These are phyloP conservation scores for Pseudopyricularia cyperi DNA, from an alignment of 2,329 filamentous ascomycete genomes.

Conservation along the genomic window DNA sequence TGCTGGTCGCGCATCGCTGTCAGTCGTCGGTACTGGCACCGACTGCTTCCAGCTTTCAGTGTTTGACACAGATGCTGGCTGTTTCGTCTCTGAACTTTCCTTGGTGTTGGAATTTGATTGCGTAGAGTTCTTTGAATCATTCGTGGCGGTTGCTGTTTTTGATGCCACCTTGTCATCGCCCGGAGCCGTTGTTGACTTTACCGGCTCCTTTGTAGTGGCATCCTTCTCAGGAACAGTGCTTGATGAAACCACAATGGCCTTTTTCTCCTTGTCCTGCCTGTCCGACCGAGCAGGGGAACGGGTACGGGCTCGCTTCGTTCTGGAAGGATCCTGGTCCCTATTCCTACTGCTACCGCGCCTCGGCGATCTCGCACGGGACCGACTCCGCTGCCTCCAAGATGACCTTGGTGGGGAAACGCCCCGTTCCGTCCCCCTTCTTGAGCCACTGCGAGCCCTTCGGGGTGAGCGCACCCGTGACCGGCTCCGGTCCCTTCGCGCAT, in stretches of 20 bases:
- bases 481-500: slow-evolving; percentile 10
- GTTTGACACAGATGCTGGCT: background rate
- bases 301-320: slow-evolving; percentile 13
- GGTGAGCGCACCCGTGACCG: slow-evolving; percentile 11
- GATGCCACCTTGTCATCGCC: no score
- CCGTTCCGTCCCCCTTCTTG: slow-evolving; percentile 12
- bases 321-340: slow-evolving; percentile 10
- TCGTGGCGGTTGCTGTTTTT: background rate
- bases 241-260: background rate
- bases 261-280: slow-evolving; percentile 1
- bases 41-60: background rate
- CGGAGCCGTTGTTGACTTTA: background rate
- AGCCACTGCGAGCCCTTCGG: slow-evolving; percentile 13
- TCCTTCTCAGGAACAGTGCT: background rate
- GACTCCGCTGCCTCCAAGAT: slow-evolving; percentile 15
- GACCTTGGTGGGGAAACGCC: slow-evolving; percentile 9
- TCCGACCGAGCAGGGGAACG: slow-evolving; percentile 13
- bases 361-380: slow-evolving; percentile 14
- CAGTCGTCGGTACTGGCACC: no score
- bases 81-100: background rate
- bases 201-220: background rate
- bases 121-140: background rate
- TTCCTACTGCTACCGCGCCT: slow-evolving; percentile 15
- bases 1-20: no score
- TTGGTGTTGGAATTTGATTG: background rate